phyloP scores from a whole-genome alignment of 1,284 basidiomycete genomes.

The Malassezia brasiliensis region DNA sequence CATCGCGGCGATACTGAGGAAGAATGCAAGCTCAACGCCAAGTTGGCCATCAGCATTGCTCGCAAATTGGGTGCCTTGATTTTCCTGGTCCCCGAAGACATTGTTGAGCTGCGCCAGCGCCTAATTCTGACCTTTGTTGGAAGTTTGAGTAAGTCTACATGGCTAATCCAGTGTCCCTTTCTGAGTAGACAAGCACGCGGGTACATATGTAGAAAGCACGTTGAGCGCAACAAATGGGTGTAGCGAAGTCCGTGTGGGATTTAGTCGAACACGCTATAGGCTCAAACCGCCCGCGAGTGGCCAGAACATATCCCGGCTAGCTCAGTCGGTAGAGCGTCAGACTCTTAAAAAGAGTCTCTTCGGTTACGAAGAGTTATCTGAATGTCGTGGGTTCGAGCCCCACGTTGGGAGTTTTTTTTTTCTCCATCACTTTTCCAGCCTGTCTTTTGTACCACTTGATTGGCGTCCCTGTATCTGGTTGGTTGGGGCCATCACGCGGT shows the following conservation, averaged over 20 bases:
- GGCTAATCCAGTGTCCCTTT: constrained; percentile 13
- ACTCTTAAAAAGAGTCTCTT: constrained; percentile 26
- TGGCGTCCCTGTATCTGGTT: too few relatives aligned
- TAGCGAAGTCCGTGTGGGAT: background rate
- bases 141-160: constrained; percentile 46
- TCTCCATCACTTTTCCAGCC: background rate
- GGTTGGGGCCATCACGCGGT: too few relatives aligned
- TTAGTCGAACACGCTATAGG: too few relatives aligned
- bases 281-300: too few relatives aligned
- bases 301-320: constrained; percentile 26
- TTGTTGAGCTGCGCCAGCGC: constrained; percentile 47
- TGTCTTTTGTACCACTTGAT: too few relatives aligned
- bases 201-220: too few relatives aligned
- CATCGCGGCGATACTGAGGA: constrained; percentile 66
- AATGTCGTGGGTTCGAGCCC: constrained; percentile 30
- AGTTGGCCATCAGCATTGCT: constrained; percentile 86
- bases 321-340: constrained; percentile 38
- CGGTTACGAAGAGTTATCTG: constrained; percentile 19
- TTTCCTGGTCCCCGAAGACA: constrained; percentile 86
- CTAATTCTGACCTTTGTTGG: constrained; percentile 56
- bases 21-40: constrained; percentile 77
- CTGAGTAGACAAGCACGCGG: background rate
- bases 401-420: constrained; percentile 24
- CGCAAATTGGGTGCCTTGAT: constrained; percentile 94
- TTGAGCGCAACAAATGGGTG: too few relatives aligned